These are phyloP conservation scores for Corchorus olitorius DNA, from an alignment of 345 rosid species.

Conservation along the genomic window DNA sequence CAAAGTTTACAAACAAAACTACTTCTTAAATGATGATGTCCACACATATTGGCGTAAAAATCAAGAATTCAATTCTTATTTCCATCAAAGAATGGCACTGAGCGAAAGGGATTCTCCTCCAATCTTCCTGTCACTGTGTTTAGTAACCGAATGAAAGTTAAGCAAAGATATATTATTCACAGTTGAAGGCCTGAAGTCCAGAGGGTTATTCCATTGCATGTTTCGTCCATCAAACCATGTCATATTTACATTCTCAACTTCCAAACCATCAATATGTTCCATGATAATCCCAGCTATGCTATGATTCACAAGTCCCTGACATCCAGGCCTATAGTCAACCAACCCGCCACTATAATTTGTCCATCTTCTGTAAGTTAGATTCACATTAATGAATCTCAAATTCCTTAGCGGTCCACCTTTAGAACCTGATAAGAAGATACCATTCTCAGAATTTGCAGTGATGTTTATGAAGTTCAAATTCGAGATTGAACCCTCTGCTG, in stretches of 20 bases:
- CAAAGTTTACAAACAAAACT: background rate
- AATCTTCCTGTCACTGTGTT: conserved; percentile 18
- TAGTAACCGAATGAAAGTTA: conserved; percentile 65
- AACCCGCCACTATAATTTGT: conserved; percentile 62
- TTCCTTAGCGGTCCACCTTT: conserved; percentile 58
- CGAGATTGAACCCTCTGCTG: conserved; percentile 66
- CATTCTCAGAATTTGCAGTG: conserved; percentile 71
- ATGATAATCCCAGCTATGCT: conserved; percentile 77
- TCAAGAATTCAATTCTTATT: background rate
- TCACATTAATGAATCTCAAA: conserved; percentile 67
- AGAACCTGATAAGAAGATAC: conserved; percentile 81
- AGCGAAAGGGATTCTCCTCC: background rate
- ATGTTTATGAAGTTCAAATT: conserved; percentile 68
- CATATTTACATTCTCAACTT: conserved; percentile 70
- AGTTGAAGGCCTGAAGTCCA: conserved; percentile 81
- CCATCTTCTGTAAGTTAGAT: conserved; percentile 68
- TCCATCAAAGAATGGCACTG: conserved; percentile 12
- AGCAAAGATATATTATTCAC: conserved; percentile 65
- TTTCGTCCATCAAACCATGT: conserved; percentile 55
- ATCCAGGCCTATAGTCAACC: conserved; percentile 89
- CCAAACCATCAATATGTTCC: conserved; percentile 83
- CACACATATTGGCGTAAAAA: background rate
- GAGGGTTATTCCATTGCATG: conserved; percentile 66
- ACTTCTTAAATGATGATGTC: background rate
- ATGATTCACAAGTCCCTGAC: conserved; percentile 78